These are phyloP conservation scores for Penicillium diatomitis DNA, from an alignment of 495 filamentous ascomycete species.

Conservation along the genomic window DNA sequence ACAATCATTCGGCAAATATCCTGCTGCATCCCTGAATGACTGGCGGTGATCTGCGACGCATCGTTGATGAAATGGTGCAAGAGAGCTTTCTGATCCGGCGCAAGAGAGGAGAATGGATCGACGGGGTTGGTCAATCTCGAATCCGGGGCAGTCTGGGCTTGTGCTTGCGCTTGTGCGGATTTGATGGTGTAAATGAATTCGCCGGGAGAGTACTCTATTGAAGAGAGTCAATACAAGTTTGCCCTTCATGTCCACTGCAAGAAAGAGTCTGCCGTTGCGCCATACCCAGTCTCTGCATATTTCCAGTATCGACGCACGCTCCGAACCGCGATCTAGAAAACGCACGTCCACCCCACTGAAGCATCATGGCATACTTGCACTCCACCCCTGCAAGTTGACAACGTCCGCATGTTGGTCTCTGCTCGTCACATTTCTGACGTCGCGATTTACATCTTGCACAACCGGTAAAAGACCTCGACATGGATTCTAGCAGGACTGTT, in stretches of 20 bases:
- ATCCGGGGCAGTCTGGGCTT: slow-evolving; percentile 12
- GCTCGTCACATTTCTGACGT: slow-evolving; percentile 40
- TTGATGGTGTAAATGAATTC: slow-evolving; percentile 40
- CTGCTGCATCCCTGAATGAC: slow-evolving; percentile 37
- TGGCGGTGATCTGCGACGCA: slow-evolving; percentile 39
- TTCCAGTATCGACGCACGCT: slow-evolving; percentile 32
- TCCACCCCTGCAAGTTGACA: slow-evolving; percentile 27
- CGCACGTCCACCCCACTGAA: slow-evolving; percentile 32
- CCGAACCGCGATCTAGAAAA: slow-evolving; percentile 41
- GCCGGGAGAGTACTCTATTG: slow-evolving; percentile 37
- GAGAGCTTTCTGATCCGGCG: slow-evolving; percentile 29
- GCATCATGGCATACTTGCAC: slow-evolving; percentile 31
- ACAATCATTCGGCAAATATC: slow-evolving; percentile 41
- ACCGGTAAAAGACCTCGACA: slow-evolving; percentile 40
- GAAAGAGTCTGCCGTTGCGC: too few species aligned
- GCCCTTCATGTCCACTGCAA: background rate
- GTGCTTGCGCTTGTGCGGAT: slow-evolving; percentile 5
- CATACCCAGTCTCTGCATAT: slow-evolving; percentile 39
- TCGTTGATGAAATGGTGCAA: slow-evolving; percentile 39
- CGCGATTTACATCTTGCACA: slow-evolving; percentile 39
- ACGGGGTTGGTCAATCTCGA: slow-evolving; percentile 24
- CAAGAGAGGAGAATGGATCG: slow-evolving; percentile 35
- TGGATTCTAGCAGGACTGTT: slow-evolving; percentile 15
- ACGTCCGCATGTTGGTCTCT: slow-evolving; percentile 30
- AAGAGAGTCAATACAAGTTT: background rate